Evolutionary conservation across 768 basidiomycete species (phyloP).

Genomic region (Mycena rosella): DNA sequence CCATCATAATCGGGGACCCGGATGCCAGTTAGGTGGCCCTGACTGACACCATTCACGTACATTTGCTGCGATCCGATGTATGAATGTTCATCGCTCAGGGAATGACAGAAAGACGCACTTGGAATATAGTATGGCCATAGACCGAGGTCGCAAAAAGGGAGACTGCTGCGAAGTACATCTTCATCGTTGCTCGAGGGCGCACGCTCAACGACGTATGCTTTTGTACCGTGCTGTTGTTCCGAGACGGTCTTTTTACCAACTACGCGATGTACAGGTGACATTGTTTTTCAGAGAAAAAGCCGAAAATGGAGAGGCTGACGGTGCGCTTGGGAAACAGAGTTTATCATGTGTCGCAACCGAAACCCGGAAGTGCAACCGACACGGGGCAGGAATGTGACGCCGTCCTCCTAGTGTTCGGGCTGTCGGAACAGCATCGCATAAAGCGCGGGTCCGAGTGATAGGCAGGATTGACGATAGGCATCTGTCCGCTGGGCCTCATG

Average conservation of each 20-base stretch:
- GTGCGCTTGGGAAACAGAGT: neutral
- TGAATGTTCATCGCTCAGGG: neutral
- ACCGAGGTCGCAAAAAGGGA: conserved; percentile 19
- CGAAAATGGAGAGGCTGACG: conserved; percentile 1
- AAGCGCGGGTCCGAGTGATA: neutral
- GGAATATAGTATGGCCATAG: conserved; percentile 31
- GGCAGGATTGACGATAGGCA: too few relatives aligned
- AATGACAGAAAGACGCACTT: conserved; percentile 13
- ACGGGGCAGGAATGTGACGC: too few relatives aligned
- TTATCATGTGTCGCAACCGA: conserved; percentile 11
- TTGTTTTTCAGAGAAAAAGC: conserved; percentile 26
- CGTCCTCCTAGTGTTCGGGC: too few relatives aligned
- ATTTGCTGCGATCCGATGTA: conserved; percentile 49
- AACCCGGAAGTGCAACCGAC: too few relatives aligned
- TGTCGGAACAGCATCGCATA: conserved; percentile 24
- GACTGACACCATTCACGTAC: conserved; percentile 63
- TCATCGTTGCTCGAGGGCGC: conserved; percentile 3
- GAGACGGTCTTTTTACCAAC: neutral
- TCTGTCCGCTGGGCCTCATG: too few relatives aligned
- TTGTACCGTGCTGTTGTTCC: conserved; percentile 20
- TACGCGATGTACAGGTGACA: neutral
- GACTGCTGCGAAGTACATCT: neutral
- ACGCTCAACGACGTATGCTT: neutral
- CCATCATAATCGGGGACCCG: conserved; percentile 60
- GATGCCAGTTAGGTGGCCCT: conserved; percentile 59